phyloP scores from a whole-genome alignment of 179 eudicot genomes.

The Silene coronaria region DNA sequence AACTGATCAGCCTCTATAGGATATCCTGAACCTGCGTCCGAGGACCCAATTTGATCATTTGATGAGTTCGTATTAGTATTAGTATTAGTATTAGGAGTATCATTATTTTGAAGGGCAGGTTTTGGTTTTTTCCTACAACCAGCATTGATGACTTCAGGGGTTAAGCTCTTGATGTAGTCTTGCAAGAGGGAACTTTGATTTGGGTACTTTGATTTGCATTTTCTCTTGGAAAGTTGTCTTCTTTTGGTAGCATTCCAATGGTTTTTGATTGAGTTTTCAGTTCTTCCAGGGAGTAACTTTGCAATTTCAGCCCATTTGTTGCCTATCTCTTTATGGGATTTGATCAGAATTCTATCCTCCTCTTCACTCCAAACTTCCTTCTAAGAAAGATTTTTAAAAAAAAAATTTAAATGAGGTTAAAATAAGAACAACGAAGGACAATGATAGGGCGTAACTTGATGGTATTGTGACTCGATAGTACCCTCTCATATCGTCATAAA shows the following conservation, averaged over 20 bases:
- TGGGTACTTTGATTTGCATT: constrained; percentile 60
- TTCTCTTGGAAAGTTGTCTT: constrained; percentile 60
- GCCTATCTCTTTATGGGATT: constrained; percentile 49
- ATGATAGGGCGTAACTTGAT: too few relatives aligned
- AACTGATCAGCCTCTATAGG: constrained; percentile 17
- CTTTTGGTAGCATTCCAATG: constrained; percentile 97
- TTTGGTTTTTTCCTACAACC: constrained; percentile 30
- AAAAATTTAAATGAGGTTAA: not conserved
- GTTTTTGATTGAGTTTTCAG: constrained; percentile 90
- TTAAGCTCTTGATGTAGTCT: constrained; percentile 67
- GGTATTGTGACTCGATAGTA: too few relatives aligned
- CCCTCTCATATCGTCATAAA: too few relatives aligned
- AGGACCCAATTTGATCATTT: constrained; percentile 10
- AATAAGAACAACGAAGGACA: not conserved
- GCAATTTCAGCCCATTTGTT: constrained; percentile 53
- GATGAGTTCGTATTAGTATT: constrained; percentile 3
- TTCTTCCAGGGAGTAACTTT: constrained; percentile 49
- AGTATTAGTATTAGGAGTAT: not conserved
- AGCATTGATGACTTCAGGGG: constrained; percentile 49
- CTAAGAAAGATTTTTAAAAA: constrained; percentile 25
- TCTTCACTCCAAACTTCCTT: constrained; percentile 91
- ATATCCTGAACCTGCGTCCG: constrained; percentile 9
- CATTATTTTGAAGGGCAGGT: not conserved
- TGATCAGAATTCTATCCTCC: constrained; percentile 65
- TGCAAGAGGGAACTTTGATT: constrained; percentile 61